phyloP scores from a whole-genome alignment of 2,329 filamentous ascomycete species.

The Aspergillus tamarii region DNA sequence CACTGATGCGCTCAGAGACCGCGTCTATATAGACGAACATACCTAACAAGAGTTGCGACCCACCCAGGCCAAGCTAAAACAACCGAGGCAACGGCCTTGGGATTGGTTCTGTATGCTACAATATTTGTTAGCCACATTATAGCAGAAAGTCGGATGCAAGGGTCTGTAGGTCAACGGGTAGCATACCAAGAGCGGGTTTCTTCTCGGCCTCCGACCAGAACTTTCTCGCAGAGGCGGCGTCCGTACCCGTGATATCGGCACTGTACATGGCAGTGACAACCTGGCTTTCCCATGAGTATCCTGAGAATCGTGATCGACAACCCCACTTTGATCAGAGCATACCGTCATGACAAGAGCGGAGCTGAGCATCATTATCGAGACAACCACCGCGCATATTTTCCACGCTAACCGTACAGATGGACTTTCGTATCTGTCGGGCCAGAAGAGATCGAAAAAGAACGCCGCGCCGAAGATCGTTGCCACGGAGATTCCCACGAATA shows the following conservation, averaged over 20 bases:
- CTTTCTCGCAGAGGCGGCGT: neutral
- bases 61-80: neutral
- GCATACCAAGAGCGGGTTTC: neutral
- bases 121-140: neutral
- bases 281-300: neutral
- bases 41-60: neutral
- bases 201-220: neutral
- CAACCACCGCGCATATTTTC: constrained; percentile 55
- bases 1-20: constrained; percentile 32
- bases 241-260: neutral
- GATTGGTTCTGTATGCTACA: neutral
- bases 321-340: neutral
- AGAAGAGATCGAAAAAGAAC: constrained; percentile 67
- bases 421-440: constrained; percentile 58
- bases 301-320: no score
- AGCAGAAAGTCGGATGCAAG: neutral
- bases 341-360: constrained; percentile 38
- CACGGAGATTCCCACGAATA: constrained; percentile 61
- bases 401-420: constrained; percentile 55
- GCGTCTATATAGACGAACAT: neutral
- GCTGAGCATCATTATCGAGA: constrained; percentile 48
- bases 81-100: neutral
- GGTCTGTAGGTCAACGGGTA: rapidly evolving
- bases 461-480: constrained; percentile 62
- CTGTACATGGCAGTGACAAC: neutral